Base-by-base conservation (phyloP, 164 flowering plant species). In the Buxus sempervirens region DNA sequence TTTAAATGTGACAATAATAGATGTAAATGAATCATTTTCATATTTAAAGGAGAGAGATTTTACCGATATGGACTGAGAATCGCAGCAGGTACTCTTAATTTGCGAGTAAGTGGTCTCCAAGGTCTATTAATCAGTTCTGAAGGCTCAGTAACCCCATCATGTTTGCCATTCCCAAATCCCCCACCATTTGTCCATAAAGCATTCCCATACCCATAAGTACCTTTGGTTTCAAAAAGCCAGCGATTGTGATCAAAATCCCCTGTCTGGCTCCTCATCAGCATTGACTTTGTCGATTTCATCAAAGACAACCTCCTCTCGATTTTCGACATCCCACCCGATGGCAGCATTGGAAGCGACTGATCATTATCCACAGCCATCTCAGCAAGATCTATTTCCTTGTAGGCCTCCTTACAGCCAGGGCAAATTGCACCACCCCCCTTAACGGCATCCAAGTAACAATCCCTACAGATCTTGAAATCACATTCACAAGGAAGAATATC, bases 171-270 rank as follows among this genome's bases (percentile, higher is more conserved):
- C 9, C 72, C 84, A 54, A 70, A 66, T 36, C 63, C 75, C 15
- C 78, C 89, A 28, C 81, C 89, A 63, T 82, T 84, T 1, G 97
- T 82, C 97, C 97, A 90, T 62, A 85, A 82, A 22, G 90, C 97
- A 79, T 90, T 91, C 12, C 97, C 97, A 70, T 86, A 86, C 0
- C 96, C 96, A 70, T 91, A 91, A 14, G 94, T 91, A 8, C 93
- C 97, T 59, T 76, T 85, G 0, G 90, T 88, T 70, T 91, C 96
- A 75, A 84, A 91, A 24, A 90, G 67, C 96, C 93, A 91, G 45
- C 88, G 68, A 54, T 80, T 88, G 38, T 88, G 96, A 77, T 90
- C 96, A 70, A 91, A 90, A 58, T 91, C 97, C 27, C 83, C 86
- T 0, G 92, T 88, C 68, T 89, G 97, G 66, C 86, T 88, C 66